A percentile compares a stretch with the other conserved stretches of the same genome.
Conservation (phyloP, 1,284 basidiomycete genomes). For the Xerocomus minutiporus region DNA sequence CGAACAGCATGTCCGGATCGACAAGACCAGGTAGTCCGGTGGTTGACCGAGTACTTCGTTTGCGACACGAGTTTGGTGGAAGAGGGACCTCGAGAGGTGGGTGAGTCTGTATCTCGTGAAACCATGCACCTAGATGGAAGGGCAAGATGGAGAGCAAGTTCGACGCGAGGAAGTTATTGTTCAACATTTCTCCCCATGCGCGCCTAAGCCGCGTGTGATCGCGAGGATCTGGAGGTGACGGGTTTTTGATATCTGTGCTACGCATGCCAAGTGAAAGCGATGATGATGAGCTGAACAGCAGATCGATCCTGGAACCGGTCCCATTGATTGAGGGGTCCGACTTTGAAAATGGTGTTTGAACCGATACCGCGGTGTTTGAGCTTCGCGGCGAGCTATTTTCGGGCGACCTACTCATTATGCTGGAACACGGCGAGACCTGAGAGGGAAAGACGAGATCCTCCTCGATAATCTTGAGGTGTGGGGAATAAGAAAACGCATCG, state of each 20-base stretch:
- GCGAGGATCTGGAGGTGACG: constrained; percentile 41
- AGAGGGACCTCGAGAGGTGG: constrained; percentile 52
- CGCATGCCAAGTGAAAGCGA: constrained; percentile 20
- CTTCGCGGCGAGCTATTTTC: constrained; percentile 25
- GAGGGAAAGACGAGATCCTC: constrained; percentile 70
- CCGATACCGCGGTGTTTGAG: constrained; percentile 28
- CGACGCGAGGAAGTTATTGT: constrained; percentile 51
- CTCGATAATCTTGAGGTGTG: constrained; percentile 53
- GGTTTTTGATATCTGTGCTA: constrained; percentile 8
- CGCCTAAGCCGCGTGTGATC: constrained; percentile 59
- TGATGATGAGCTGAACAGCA: constrained; percentile 16
- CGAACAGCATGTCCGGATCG: constrained; percentile 31
- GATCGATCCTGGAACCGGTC: constrained; percentile 15
- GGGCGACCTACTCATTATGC: constrained; percentile 17
- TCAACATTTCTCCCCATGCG: constrained; percentile 68
- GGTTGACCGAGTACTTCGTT: constrained; percentile 9
- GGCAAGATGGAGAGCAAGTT: constrained; percentile 58
- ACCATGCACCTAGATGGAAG: constrained; percentile 61
- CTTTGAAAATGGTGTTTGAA: constrained; percentile 17
- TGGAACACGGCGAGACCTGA: constrained; percentile 19
- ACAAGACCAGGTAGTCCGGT: constrained; percentile 16
- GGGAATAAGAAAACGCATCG: constrained; percentile 5
- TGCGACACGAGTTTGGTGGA: constrained; percentile 44
- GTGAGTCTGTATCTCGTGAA: constrained; percentile 49
- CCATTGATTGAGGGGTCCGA: constrained; percentile 23